phyloP scores from a whole-genome alignment of 73 alveolate genomes.

The Paramecium tetraurelia region DNA sequence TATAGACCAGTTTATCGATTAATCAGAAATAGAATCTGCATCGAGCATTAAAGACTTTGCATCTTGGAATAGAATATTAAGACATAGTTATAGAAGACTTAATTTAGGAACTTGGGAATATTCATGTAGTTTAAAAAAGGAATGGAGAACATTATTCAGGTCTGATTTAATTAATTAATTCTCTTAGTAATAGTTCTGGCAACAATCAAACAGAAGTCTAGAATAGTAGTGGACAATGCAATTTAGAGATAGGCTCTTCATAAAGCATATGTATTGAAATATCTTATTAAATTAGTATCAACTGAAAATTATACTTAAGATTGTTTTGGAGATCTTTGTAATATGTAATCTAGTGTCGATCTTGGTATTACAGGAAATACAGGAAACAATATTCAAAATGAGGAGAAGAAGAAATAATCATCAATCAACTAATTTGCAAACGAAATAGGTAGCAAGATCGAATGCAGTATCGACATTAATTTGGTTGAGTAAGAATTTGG shows the following conservation, averaged over 20 bases:
- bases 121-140: not conserved
- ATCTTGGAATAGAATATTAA: not conserved
- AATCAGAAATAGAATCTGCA: not conserved
- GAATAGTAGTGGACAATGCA: not conserved
- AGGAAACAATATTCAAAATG: not conserved
- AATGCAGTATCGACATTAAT: constrained; percentile 24
- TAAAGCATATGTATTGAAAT: not conserved
- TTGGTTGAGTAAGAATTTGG: not conserved
- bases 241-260: not conserved
- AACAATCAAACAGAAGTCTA: not conserved
- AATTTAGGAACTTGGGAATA: not conserved
- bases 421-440: not conserved
- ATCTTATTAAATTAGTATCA: not conserved
- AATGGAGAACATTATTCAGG: constrained; percentile 5
- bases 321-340: not conserved
- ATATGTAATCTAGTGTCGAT: not conserved
- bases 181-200: not conserved
- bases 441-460: not conserved
- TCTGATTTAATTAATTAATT: not conserved
- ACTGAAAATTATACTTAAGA: not conserved
- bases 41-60: not conserved
- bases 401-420: not conserved
- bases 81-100: constrained; percentile 23
- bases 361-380: not conserved
- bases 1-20: not conserved